A percentile compares a stretch with the other conserved stretches of the same genome.
phyloP scores from a whole-genome alignment of 208 protist species.

The Trypanosoma theileri region DNA sequence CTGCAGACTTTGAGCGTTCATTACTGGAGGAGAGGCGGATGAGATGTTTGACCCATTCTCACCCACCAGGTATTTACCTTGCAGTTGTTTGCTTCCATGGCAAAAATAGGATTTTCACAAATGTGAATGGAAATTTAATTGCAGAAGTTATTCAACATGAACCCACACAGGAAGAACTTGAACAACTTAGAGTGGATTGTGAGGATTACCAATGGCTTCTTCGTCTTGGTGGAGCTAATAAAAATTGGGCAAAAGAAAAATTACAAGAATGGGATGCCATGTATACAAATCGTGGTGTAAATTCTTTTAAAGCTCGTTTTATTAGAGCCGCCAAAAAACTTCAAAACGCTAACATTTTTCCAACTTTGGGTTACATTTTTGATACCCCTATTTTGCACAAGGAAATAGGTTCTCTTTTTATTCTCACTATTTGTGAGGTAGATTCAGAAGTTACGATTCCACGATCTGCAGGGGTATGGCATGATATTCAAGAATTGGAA shows the following conservation, averaged over 20 bases:
- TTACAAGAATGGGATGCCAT: conserved; percentile 21
- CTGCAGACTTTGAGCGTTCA: conserved; percentile 21
- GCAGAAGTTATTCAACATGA: conserved; percentile 21
- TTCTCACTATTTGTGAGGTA: conserved; percentile 30
- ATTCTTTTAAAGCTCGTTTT: conserved; percentile 30
- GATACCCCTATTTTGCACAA: conserved; percentile 29
- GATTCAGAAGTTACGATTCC: conserved; percentile 14
- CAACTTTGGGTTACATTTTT: conserved; percentile 31
- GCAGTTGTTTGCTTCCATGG: conserved; percentile 28
- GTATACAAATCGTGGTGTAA: conserved; percentile 26
- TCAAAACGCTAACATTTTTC: background rate
- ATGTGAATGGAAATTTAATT: conserved; percentile 14
- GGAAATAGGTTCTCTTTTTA: conserved; percentile 15
- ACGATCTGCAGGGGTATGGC: conserved; percentile 24
- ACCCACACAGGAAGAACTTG: conserved; percentile 12
- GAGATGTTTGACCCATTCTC: background rate
- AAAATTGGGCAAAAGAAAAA: conserved; percentile 21
- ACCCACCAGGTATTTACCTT: conserved; percentile 32
- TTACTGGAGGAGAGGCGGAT: conserved; percentile 12
- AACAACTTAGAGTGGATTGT: conserved; percentile 20
- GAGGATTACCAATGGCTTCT: conserved; percentile 37
- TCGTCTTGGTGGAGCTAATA: conserved; percentile 21
- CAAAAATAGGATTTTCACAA: conserved; percentile 18
- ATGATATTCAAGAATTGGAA: conserved; percentile 24
- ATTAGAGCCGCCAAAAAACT: conserved; percentile 27